Base-by-base conservation (phyloP, 2,329 filamentous ascomycete genomes). In the Grosmannia serpens region DNA sequence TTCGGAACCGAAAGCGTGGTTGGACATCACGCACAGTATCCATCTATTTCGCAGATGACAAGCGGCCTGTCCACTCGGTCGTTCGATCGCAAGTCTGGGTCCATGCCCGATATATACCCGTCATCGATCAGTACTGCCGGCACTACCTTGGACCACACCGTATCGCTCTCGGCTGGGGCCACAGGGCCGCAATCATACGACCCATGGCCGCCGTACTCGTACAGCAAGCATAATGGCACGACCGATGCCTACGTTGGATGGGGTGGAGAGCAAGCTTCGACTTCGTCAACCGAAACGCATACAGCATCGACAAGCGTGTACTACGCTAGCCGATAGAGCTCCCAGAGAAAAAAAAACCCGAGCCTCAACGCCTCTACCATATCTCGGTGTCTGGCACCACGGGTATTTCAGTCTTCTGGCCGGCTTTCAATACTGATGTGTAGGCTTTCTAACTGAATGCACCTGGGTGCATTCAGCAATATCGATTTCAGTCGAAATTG, bases 101-200 rank as follows among this genome's bases (percentile, higher is more conserved):
- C 68, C 3, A 66, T 77, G 58, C 69, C 76, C 7, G 76, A 76
- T 11, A 70, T 77, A 56, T 80, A 79, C 58, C 69, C 72, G 4
- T 66, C 75, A 6, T 66, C 71, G 1, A 70, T 74, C 41, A 66
- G 67, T n/a, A 71, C 71, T 6, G 60, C 71, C 1, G 69, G 71
- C 4, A 67, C 71, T 8, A 67, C 67, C 0, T 59, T 74, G 56
- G 70, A 69, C 22, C 67, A 70, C 29, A 66, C 64, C 44, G 67
- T 67, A 11, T 70, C 74, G 6, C 64, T 77, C 10, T 72, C 75
- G 0, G 68, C 74, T 1, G 74, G 70, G 1, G 67, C 70, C 15
- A 67, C 70, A 6, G 69, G 73, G 4, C 1, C 54, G 2, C 53
- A 51, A 13, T 4, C 53, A 20, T 59, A 59, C 22, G 47, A 15